Percentiles rank a stretch among this genome's conserved stretches.
Evolutionary conservation across 2,329 filamentous ascomycete species (phyloP).

Genomic region (Botryotinia narcissicola): DNA sequence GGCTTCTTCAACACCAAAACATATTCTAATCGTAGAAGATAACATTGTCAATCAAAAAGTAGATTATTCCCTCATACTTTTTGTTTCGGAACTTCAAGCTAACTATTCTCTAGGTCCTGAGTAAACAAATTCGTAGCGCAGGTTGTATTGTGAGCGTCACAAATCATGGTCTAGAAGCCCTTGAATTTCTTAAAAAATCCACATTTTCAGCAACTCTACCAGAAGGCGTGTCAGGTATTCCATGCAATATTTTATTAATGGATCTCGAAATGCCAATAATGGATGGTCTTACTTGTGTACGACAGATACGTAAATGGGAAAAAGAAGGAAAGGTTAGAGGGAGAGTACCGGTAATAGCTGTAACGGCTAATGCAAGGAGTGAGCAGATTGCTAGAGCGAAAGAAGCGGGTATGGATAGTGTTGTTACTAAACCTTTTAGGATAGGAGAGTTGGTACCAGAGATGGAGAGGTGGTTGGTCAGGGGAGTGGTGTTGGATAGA

Average conservation of each 20-base stretch:
- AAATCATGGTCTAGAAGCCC: constrained; percentile 55
- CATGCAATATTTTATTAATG: constrained; percentile 65
- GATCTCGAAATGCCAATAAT: constrained; percentile 75
- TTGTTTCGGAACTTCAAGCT: not conserved
- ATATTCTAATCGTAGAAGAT: constrained; percentile 57
- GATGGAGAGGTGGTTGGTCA: constrained; percentile 44
- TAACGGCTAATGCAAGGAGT: constrained; percentile 35
- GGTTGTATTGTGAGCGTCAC: constrained; percentile 46
- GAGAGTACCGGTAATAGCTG: constrained; percentile 40
- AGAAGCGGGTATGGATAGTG: constrained; percentile 49
- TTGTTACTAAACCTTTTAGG: constrained; percentile 70
- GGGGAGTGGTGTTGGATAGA: not conserved
- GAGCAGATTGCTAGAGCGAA: constrained; percentile 32
- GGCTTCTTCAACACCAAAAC: constrained; percentile 22
- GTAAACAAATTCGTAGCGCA: constrained; percentile 49
- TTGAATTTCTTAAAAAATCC: constrained; percentile 41
- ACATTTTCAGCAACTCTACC: constrained; percentile 29
- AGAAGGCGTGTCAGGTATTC: constrained; percentile 31
- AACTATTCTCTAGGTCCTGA: constrained; percentile 48
- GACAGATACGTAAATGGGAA: constrained; percentile 59
- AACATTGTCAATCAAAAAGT: constrained; percentile 51
- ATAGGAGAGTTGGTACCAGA: constrained; percentile 60
- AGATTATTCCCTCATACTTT: not conserved
- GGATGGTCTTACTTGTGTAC: constrained; percentile 66
- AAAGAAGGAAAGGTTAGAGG: constrained; percentile 49